A percentile compares a stretch with the other conserved stretches of the same genome.
Conservation (phyloP, 352 stramenopile genomes). For the Saprolegnia diclina region DNA sequence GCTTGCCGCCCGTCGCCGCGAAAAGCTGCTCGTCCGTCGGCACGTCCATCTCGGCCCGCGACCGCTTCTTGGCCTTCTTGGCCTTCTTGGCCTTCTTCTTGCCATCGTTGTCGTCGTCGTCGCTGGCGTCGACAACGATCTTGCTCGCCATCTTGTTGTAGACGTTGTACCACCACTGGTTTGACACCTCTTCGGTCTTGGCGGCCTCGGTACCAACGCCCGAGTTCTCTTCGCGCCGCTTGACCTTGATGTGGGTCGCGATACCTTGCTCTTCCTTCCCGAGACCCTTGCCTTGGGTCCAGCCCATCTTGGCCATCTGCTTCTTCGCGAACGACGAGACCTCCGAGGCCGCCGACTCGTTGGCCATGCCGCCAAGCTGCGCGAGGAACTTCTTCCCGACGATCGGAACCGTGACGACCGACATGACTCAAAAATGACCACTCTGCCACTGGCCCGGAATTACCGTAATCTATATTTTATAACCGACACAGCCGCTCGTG, state of each 20-base stretch:
- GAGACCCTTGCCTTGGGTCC: conserved; percentile 92
- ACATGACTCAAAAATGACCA: conserved; percentile 14
- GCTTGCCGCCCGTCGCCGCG: conserved; percentile 89
- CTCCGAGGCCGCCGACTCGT: conserved; percentile 55
- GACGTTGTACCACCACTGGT: conserved; percentile 86
- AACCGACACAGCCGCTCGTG: background rate
- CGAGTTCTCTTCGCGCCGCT: conserved; percentile 90
- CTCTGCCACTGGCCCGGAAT: background rate
- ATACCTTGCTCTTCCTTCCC: conserved; percentile 94
- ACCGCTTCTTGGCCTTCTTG: conserved; percentile 45
- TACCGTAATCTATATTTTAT: background rate
- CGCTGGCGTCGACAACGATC: conserved; percentile 71
- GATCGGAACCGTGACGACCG: conserved; percentile 42
- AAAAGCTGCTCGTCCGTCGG: conserved; percentile 96
- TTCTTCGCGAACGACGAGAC: conserved; percentile 75
- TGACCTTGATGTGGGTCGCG: conserved; percentile 89
- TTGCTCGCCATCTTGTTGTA: conserved; percentile 84
- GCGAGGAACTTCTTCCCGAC: conserved; percentile 81
- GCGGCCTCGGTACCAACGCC: conserved; percentile 83
- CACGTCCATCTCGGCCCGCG: conserved; percentile 41
- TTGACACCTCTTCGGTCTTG: conserved; percentile 56
- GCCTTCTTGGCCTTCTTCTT: conserved; percentile 47
- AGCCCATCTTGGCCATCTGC: conserved; percentile 95
- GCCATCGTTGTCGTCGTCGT: conserved; percentile 41
- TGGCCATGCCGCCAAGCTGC: conserved; percentile 72